These are phyloP conservation scores for Colletotrichum ledebouriae DNA, from an alignment of 2,329 filamentous ascomycete genomes.

Conservation along the genomic window DNA sequence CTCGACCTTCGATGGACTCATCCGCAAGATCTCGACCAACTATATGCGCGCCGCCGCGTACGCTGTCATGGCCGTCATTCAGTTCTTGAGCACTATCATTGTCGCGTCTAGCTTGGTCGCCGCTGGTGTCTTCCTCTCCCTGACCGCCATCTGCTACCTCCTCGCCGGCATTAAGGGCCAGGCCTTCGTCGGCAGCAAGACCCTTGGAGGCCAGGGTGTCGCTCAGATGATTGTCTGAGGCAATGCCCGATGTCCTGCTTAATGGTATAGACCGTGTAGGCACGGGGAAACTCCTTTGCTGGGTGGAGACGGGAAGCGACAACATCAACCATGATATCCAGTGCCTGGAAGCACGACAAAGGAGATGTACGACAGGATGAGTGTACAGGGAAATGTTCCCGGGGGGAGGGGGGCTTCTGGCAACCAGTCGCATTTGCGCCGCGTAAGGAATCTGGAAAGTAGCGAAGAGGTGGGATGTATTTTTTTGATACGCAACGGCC, in stretches of 20 bases:
- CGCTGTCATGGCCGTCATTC: slow-evolving; percentile 80
- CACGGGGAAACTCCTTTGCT: not conserved
- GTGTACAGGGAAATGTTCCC: slow-evolving; percentile 28
- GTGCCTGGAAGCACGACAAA: slow-evolving; percentile 36
- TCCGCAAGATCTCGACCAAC: slow-evolving; percentile 94
- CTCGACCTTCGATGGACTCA: slow-evolving; percentile 85
- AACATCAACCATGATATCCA: slow-evolving; percentile 40
- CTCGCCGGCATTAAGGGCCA: slow-evolving; percentile 85
- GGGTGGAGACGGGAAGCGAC: slow-evolving; percentile 10
- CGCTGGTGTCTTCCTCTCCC: slow-evolving; percentile 82
- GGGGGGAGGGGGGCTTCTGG: not conserved
- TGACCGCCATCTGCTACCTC: slow-evolving; percentile 85
- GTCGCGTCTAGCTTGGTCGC: slow-evolving; percentile 82
- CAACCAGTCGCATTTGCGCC: slow-evolving; percentile 17
- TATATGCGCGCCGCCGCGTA: slow-evolving; percentile 96
- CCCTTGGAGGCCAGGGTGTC: slow-evolving; percentile 90
- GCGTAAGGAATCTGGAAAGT: not conserved
- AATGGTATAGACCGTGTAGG: slow-evolving; percentile 7
- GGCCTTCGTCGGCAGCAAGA: slow-evolving; percentile 93
- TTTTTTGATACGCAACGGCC: slow-evolving; percentile 40
- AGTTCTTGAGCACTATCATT: slow-evolving; percentile 83
- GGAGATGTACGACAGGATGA: slow-evolving; percentile 20
- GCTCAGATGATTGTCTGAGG: slow-evolving; percentile 96
- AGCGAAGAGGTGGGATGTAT: slow-evolving; percentile 12
- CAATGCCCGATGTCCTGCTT: not conserved